phyloP scores from a whole-genome alignment of 1,139 yeast genomes.

The Keqinozyma sinolaborantium region DNA sequence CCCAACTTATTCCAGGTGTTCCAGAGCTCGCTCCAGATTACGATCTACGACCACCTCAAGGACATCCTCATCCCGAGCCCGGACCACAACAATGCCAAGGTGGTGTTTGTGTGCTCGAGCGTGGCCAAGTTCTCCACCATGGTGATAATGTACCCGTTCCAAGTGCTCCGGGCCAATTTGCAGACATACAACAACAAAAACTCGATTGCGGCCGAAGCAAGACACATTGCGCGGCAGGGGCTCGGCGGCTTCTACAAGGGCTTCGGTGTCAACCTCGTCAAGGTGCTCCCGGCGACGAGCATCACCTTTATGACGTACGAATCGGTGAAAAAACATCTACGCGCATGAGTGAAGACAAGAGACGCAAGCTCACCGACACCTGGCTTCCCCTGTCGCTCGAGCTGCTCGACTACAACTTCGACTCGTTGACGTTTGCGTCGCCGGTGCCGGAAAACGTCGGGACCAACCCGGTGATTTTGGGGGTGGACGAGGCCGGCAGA shows the following conservation, averaged over 20 bases:
- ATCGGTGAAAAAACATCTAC: slow-evolving; percentile 23
- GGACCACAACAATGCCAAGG: slow-evolving; percentile 35
- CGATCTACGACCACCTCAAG: slow-evolving; percentile 78
- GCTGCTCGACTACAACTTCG: slow-evolving; percentile 21
- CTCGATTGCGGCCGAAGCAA: slow-evolving; percentile 6
- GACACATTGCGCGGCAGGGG: slow-evolving; percentile 48
- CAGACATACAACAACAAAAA: slow-evolving; percentile 41
- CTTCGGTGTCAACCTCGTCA: slow-evolving; percentile 50
- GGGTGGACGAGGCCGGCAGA: slow-evolving; percentile 97
- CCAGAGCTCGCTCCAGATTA: slow-evolving; percentile 86
- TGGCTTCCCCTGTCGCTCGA: slow-evolving; percentile 35
- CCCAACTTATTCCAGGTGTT: slow-evolving; percentile 83
- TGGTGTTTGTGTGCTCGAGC: slow-evolving; percentile 67
- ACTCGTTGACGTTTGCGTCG: slow-evolving; percentile 34
- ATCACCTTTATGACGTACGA: slow-evolving; percentile 69
- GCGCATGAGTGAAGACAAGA: slow-evolving; percentile 4
- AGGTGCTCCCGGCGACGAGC: slow-evolving; percentile 76
- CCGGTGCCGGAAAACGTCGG: slow-evolving; percentile 23
- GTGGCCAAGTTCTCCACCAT: slow-evolving; percentile 69
- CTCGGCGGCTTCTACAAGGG: slow-evolving; percentile 63
- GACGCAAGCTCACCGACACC: slow-evolving; percentile 1
- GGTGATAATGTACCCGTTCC: slow-evolving; percentile 75
- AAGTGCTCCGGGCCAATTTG: slow-evolving; percentile 72
- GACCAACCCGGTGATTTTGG: slow-evolving; percentile 48
- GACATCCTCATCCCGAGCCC: slow-evolving; percentile 8